Conservation (phyloP, 2,329 filamentous ascomycete species). For the Verticillium tricorpus region DNA sequence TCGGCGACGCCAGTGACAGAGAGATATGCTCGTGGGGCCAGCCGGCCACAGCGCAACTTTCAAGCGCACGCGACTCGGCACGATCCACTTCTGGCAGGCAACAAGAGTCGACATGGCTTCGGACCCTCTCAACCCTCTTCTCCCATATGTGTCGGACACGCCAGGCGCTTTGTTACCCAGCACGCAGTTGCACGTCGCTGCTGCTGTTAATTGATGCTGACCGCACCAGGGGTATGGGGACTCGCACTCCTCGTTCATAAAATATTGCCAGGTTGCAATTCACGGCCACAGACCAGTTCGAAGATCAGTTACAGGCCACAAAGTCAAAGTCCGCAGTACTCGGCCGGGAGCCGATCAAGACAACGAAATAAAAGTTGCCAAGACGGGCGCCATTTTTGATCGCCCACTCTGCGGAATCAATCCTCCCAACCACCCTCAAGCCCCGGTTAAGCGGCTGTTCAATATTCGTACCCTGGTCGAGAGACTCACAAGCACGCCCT, state of each 20-base stretch:
- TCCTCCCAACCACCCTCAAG: neutral
- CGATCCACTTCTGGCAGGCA: neutral
- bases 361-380: neutral
- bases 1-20: neutral
- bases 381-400: neutral
- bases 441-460: neutral
- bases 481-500: neutral
- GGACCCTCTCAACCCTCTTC: neutral
- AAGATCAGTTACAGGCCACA: neutral
- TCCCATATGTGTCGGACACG: no score
- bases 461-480: neutral
- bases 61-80: neutral
- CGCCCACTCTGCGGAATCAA: neutral
- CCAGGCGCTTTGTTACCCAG: no score
- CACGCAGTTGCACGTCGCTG: no score
- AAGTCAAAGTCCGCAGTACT: neutral
- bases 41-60: neutral
- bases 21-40: neutral
- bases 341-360: neutral
- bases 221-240: no score
- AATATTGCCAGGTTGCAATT: no score
- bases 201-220: no score
- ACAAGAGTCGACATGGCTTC: neutral
- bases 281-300: no score
- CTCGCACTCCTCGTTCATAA: no score